phyloP scores from a whole-genome alignment of 2,329 filamentous ascomycete genomes.

The Cryphonectria carpinicola region DNA sequence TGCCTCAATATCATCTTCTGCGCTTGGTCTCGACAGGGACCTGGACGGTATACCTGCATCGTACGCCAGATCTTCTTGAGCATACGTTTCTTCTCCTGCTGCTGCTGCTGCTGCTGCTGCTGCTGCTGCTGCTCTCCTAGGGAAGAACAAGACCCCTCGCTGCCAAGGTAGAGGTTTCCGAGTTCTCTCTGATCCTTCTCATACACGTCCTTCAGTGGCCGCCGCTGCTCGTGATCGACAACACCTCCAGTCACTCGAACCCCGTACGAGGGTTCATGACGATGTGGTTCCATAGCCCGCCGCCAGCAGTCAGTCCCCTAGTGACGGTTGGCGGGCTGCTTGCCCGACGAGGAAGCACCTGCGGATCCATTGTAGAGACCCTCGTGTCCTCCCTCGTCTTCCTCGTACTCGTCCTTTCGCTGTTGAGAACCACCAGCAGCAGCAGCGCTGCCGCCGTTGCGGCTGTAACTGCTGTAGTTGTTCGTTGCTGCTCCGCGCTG shows the following conservation, averaged over 20 bases:
- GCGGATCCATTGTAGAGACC: conserved; percentile 17
- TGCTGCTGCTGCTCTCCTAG: no score
- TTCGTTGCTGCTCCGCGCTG: not conserved
- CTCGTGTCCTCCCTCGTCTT: conserved; percentile 6
- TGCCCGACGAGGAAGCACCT: conserved; percentile 21
- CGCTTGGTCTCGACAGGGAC: no score
- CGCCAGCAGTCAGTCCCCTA: conserved; percentile 16
- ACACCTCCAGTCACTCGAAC: not conserved
- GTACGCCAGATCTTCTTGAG: no score
- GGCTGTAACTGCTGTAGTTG: not conserved
- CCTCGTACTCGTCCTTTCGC: conserved; percentile 25
- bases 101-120: no score
- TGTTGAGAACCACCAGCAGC: not conserved
- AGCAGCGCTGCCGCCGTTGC: not conserved
- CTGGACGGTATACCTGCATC: no score
- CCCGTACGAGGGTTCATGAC: not conserved
- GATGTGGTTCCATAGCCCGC: conserved; percentile 1
- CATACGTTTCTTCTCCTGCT: no score
- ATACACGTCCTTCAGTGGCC: not conserved
- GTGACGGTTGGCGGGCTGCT: conserved; percentile 31
- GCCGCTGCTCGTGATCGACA: not conserved
- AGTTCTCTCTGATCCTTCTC: no score
- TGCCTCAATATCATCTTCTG: not conserved
- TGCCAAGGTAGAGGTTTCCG: no score
- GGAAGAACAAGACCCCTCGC: no score